phyloP scores from a whole-genome alignment of 768 basidiomycete genomes.

The Cystobasidium tubakii region DNA sequence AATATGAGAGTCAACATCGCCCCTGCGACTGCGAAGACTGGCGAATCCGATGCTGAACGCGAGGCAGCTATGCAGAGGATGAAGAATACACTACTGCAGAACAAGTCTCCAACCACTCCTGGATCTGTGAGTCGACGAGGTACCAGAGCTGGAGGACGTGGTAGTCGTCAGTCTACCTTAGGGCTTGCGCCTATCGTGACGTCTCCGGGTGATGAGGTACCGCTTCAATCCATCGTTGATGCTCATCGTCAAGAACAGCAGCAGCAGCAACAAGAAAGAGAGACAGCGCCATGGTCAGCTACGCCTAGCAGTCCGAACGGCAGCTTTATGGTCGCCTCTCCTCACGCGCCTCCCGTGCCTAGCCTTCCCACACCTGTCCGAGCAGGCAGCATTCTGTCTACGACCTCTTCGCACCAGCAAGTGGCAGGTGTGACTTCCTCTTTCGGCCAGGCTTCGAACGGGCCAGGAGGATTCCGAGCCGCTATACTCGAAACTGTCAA shows the following conservation, averaged over 20 bases:
- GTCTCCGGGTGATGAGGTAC: constrained; percentile 16
- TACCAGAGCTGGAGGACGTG: constrained; percentile 49
- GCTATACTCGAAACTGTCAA: constrained; percentile 51
- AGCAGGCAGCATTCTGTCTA: constrained; percentile 42
- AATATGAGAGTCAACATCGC: constrained; percentile 47
- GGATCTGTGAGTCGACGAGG: constrained; percentile 43
- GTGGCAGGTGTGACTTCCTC: constrained; percentile 33
- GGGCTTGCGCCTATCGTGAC: constrained; percentile 30
- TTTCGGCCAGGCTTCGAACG: constrained; percentile 41
- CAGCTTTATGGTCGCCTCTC: background rate
- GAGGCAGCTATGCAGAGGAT: constrained; percentile 49
- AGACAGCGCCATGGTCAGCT: constrained; percentile 1
- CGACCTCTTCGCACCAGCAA: constrained; percentile 34
- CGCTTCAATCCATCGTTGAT: constrained; percentile 9
- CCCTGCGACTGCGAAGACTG: constrained; percentile 46
- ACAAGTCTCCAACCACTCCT: constrained; percentile 45
- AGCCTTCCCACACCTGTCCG: constrained; percentile 12
- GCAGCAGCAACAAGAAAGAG: background rate
- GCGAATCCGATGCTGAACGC: constrained; percentile 49
- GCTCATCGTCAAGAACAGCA: constrained; percentile 17
- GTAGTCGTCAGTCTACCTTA: constrained; percentile 51
- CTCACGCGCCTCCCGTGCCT: background rate
- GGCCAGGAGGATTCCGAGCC: constrained; percentile 47
- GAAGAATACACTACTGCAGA: constrained; percentile 48
- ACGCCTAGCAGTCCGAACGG: background rate